Evolutionary conservation across 371 early-diverging fungal species (phyloP).

Genomic region (Actinomucor elegans): DNA sequence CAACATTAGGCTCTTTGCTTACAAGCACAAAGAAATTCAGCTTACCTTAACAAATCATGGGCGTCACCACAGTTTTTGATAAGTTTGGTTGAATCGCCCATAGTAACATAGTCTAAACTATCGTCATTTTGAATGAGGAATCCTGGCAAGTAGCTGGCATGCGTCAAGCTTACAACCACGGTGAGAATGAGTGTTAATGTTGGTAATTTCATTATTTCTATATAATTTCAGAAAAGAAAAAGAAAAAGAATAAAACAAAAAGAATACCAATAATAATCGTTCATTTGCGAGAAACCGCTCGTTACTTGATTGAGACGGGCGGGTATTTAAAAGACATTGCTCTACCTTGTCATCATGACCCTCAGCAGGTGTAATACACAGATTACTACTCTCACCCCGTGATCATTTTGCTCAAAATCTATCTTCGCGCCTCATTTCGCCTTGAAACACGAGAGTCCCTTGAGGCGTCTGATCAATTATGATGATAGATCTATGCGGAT

Average conservation of each 20-base stretch:
- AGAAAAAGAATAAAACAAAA: conserved; percentile 2
- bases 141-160: conserved; percentile 16
- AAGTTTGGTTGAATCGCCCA: conserved; percentile 20
- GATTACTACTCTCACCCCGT: too few species aligned
- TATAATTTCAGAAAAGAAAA: background rate
- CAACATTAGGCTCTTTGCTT: background rate
- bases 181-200: background rate
- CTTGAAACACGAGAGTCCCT: too few species aligned
- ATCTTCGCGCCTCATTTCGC: too few species aligned
- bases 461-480: too few species aligned
- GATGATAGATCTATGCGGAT: too few species aligned
- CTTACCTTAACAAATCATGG: conserved; percentile 25
- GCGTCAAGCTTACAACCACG: background rate
- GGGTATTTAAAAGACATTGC: background rate
- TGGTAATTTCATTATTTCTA: conserved; percentile 9
- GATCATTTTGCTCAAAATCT: too few species aligned
- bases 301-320: too few species aligned
- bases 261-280: background rate
- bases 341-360: conserved; percentile 5
- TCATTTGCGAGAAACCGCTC: too few species aligned
- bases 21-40: too few species aligned
- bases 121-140: conserved; percentile 18
- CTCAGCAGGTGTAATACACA: background rate
- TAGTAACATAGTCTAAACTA: background rate
- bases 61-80: conserved; percentile 27